Percentiles rank a stretch among this genome's conserved stretches.
Evolutionary conservation across 2,329 filamentous ascomycete genomes (phyloP).

Genomic region (Aspergillus ibericus): DNA sequence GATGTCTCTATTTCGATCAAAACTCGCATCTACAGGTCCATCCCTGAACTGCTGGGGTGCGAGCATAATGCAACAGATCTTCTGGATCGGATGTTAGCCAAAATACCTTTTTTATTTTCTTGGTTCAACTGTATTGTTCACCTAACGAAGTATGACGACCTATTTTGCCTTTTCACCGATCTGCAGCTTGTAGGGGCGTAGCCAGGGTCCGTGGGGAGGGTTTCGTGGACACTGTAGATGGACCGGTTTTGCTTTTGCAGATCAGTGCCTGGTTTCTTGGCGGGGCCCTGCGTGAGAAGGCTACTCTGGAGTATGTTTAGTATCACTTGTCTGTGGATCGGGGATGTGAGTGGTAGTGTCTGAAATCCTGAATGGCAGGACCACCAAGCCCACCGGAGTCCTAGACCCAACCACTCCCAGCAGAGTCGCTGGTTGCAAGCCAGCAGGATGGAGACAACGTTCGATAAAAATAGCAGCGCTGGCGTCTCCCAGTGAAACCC

Average conservation of each 20-base stretch:
- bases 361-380: background rate
- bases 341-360: background rate
- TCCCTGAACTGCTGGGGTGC: constrained; percentile 28
- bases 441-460: background rate
- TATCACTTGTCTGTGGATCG: background rate
- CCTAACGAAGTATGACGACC: constrained; percentile 41
- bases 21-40: constrained; percentile 31
- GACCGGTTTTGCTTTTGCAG: background rate
- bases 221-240: background rate
- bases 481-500: background rate
- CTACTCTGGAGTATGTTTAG: background rate
- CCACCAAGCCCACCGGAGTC: background rate
- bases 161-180: constrained; percentile 27
- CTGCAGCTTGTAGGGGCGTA: constrained; percentile 1
- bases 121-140: constrained; percentile 30
- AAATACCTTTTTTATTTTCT: constrained; percentile 34
- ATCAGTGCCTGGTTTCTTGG: background rate
- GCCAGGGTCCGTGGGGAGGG: background rate
- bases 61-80: constrained; percentile 40
- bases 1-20: constrained; percentile 38
- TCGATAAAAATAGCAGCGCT: background rate
- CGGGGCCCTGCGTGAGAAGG: background rate
- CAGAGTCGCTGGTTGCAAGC: background rate
- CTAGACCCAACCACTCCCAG: background rate
- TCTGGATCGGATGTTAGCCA: constrained; percentile 40